phyloP scores from a whole-genome alignment of 371 early-diverging fungal species.

The Basidiobolus meristosporus region DNA sequence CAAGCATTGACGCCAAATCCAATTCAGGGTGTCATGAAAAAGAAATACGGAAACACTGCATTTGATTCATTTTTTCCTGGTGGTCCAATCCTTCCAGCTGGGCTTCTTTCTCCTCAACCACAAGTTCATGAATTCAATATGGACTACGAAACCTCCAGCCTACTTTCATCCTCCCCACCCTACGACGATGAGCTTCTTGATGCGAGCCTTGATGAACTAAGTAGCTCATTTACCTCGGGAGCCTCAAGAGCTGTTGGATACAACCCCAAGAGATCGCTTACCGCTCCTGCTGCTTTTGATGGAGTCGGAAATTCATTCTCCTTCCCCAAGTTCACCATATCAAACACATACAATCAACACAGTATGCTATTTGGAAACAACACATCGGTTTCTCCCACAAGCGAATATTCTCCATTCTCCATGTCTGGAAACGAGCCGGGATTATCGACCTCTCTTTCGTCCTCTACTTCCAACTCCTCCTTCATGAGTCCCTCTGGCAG shows the following conservation, averaged over 20 bases:
- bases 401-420: too few species aligned
- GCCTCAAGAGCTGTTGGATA: too few species aligned
- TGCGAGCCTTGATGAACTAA: too few species aligned
- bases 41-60: background rate
- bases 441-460: slow-evolving; percentile 3
- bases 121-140: background rate
- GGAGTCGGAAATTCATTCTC: too few species aligned
- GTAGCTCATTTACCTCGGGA: too few species aligned
- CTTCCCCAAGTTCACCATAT: too few species aligned
- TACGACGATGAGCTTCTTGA: background rate
- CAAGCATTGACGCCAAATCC: background rate
- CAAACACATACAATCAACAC: too few species aligned
- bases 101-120: background rate
- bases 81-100: background rate
- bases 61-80: background rate
- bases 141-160: background rate
- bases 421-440: too few species aligned
- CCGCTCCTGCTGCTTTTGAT: too few species aligned
- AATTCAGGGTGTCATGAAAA: background rate
- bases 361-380: too few species aligned
- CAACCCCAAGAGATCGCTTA: too few species aligned
- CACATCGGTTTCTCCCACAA: too few species aligned
- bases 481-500: slow-evolving; percentile 10
- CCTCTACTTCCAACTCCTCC: slow-evolving; percentile 12
- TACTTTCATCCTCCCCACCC: background rate